phyloP scores from a whole-genome alignment of 345 rosid genomes.

The Psidium guajava region DNA sequence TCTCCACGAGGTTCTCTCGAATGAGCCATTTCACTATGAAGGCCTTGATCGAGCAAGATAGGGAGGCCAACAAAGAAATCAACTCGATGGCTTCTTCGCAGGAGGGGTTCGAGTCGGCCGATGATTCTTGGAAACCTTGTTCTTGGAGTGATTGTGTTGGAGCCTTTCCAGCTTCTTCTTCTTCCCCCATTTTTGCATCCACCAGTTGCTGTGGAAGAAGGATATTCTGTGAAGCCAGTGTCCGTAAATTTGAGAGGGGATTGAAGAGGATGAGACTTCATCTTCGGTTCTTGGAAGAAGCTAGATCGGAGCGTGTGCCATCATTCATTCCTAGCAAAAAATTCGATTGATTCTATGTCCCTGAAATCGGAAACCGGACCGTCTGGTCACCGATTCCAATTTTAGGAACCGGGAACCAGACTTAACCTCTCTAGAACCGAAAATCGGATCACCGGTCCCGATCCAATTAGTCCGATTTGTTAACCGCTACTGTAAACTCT shows the following conservation, averaged over 20 bases:
- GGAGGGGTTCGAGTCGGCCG: neutral
- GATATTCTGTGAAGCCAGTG: neutral
- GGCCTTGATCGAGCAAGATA: slow-evolving; percentile 37
- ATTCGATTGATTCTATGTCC: too few species aligned
- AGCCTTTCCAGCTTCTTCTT: neutral
- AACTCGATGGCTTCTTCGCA: neutral
- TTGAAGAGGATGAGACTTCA: neutral
- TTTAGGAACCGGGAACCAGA: too few species aligned
- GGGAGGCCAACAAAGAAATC: neutral
- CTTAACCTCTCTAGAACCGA: too few species aligned
- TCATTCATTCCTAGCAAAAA: neutral
- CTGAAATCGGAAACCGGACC: too few species aligned
- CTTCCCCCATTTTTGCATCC: neutral
- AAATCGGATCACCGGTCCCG: too few species aligned
- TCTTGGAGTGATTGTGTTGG: neutral
- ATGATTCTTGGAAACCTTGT: neutral
- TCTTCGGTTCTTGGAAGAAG: neutral
- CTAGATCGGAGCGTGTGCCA: neutral
- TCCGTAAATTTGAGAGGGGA: neutral
- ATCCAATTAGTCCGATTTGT: too few species aligned
- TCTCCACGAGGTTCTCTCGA: slow-evolving; percentile 57
- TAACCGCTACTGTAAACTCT: neutral
- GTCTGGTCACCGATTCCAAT: too few species aligned
- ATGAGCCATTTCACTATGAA: slow-evolving; percentile 79
- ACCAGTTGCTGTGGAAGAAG: neutral